Percentiles rank a stretch among this genome's conserved stretches.
These are phyloP conservation scores for Eucalyptus sideroxylon DNA, from an alignment of 345 rosid species.

Conservation along the genomic window DNA sequence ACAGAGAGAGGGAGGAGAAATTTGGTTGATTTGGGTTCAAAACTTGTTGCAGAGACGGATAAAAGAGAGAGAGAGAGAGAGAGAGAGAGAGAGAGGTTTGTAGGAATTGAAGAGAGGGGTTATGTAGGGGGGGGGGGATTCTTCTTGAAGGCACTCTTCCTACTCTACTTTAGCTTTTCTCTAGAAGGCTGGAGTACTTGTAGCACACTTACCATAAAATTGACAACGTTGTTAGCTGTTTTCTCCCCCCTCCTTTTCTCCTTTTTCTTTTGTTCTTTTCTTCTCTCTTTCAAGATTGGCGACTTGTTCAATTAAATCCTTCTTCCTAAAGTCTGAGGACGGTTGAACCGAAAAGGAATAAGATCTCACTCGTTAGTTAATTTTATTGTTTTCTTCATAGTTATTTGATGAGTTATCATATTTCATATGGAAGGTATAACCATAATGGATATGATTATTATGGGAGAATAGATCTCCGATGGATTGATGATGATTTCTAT, in stretches of 20 bases:
- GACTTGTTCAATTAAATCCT: not conserved
- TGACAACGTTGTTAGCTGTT: not conserved
- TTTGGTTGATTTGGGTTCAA: not conserved
- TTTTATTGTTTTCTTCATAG: not conserved
- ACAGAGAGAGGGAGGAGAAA: not conserved
- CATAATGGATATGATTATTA: not conserved
- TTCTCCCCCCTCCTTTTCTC: no score
- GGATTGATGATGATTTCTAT: fast-evolving
- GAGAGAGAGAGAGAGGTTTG: not conserved
- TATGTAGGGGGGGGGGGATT: not conserved
- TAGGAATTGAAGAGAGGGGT: not conserved
- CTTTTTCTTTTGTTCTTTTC: not conserved
- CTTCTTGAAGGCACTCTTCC: not conserved
- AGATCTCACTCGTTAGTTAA: not conserved
- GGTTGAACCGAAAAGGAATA: not conserved
- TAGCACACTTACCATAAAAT: not conserved
- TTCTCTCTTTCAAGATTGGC: not conserved
- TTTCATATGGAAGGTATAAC: not conserved
- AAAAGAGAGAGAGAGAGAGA: not conserved
- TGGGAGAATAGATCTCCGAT: not conserved
- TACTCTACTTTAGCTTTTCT: not conserved
- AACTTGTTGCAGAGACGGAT: not conserved
- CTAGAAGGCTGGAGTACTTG: not conserved
- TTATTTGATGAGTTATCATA: not conserved
- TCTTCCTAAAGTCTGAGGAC: not conserved